Evolutionary conservation across 2,329 filamentous ascomycete species (phyloP), one percentile per base, ranked within the genome.

Genomic region (Exophiala sp.): DNA sequence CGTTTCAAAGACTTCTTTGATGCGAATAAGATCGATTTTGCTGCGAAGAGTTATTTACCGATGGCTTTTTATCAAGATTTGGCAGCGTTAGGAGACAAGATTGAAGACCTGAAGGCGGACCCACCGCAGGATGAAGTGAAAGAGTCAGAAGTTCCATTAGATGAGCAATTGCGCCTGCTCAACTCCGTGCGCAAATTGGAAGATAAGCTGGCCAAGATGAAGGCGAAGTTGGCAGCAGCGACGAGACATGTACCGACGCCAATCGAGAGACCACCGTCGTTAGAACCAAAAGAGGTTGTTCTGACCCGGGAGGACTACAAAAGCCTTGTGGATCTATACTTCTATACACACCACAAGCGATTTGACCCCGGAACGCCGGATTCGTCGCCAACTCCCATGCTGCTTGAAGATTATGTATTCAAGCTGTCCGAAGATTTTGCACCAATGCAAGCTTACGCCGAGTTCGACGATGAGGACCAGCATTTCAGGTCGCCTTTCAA

Each of bases 241-340:
- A 34, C 20, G 12, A 38, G 47, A 46, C 32, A 41, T 12, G 20
- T 47, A n/a, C 11, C 41, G 5, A 14, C 12, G 21, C n/a, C 21
- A 35, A 9, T 21, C 11, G 12, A 44, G 2, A 29, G 24, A 29
- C 24, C 24, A 29, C 16, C 24, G 9, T 12, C 35, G 12, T 21
- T 35, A 40, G n/a, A 38, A 8, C 18, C 36, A 16, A 34, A 43
- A 58, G 52, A 24, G 52, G 65, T 50, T 50, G 59, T 62, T 50
- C 66, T 71, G 62, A 72, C 68, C 47, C 72, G 52, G 55, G 71
- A 73, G 12, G 75, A 79, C 50, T 71, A 77, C 56, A 68, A 71
- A 57, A 70, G 71, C n/a, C 64, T 80, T 53, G 71, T 79, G 11
- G 73, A 79, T 57, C 48, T 65, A n/a, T 76, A 73, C 52, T 79